These are phyloP conservation scores for Immersiporthe knoxdaviesiana DNA, from an alignment of 2,329 filamentous ascomycete species.

Conservation along the genomic window DNA sequence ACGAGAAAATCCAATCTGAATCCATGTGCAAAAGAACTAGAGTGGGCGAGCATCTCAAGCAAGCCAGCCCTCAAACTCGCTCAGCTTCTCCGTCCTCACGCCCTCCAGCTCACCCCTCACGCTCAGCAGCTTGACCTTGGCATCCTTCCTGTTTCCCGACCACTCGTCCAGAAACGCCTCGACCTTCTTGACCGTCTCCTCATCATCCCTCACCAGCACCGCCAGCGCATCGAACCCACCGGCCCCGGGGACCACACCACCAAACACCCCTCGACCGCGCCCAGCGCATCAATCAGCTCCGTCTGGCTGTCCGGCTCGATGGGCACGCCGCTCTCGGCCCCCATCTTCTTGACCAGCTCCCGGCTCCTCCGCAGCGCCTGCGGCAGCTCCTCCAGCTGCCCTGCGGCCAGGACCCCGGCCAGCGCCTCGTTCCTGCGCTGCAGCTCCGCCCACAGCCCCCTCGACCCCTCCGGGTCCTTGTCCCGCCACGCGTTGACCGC, in stretches of 20 bases:
- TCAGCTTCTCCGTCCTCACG: slow-evolving; percentile 50
- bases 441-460: slow-evolving; percentile 72
- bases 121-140: slow-evolving; percentile 68
- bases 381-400: slow-evolving; percentile 47
- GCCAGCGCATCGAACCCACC: slow-evolving; percentile 92
- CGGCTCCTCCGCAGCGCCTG: slow-evolving; percentile 55
- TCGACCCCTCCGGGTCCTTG: slow-evolving; percentile 64
- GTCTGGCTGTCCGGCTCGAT: slow-evolving; percentile 91
- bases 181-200: slow-evolving; percentile 63
- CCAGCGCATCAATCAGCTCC: slow-evolving; percentile 76
- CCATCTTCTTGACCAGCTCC: slow-evolving; percentile 76
- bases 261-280: slow-evolving; percentile 78
- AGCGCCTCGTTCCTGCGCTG: slow-evolving; percentile 76
- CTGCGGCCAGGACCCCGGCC: slow-evolving; percentile 63
- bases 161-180: slow-evolving; percentile 67
- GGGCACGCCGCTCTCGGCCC: slow-evolving; percentile 72
- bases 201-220: slow-evolving; percentile 75
- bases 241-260: slow-evolving; percentile 90
- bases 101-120: slow-evolving; percentile 77
- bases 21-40: not conserved
- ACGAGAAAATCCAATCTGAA: not conserved
- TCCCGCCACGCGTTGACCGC: slow-evolving; percentile 82
- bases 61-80: slow-evolving; percentile 51
- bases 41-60: not conserved
- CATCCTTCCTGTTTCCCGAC: slow-evolving; percentile 57